Base-by-base conservation (phyloP, 139 green algal genomes). In the Picochlorum costavermella region DNA sequence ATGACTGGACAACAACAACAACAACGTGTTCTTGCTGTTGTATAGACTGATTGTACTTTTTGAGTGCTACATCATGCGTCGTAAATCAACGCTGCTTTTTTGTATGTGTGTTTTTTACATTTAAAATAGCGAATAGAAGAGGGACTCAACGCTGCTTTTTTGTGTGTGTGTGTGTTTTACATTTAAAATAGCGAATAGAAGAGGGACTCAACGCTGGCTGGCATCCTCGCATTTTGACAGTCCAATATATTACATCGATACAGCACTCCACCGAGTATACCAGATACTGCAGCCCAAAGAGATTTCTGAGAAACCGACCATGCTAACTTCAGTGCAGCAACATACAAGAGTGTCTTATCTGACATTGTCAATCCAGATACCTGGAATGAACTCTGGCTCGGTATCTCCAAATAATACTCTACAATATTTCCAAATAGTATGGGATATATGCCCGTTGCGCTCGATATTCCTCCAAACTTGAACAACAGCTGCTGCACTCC, bases 291-390 rank as follows among this genome's bases (percentile, higher is more conserved):
- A 11, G 71, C 49, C 4, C 63, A 36, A 31, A 77, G 12, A 3
- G 72, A 74, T 31, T 60, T 30, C 10, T 30, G 30, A 6, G 71
- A 70, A 9, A 43, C 45, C 3, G 75, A 71, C 31, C 86, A 36
- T 55, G 89, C 50, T 64, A 90, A 72, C 71, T 90, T 83, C 61
- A 83, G 25, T 17, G 74, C 81, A 23, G 78, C 60, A 45, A 89
- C 64, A 65, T 88, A 89, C 9, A 84, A 60, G 40, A 88, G 86
- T 4, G 61, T 60, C 75, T 90, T 90, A 64, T 90, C 83, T 23
- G 68, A 84, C 36, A 84, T 56, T 23, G 50, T 60, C 20, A 76
- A 61, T 14, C 83, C 83, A 44, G 85, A 71, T 17, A 89, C 51
- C n/a, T 25, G 57, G 62, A 90, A 83, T 43, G 68, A 64, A 49